These are phyloP conservation scores for Moringa oleifera DNA, from an alignment of 345 rosid genomes.

Conservation along the genomic window DNA sequence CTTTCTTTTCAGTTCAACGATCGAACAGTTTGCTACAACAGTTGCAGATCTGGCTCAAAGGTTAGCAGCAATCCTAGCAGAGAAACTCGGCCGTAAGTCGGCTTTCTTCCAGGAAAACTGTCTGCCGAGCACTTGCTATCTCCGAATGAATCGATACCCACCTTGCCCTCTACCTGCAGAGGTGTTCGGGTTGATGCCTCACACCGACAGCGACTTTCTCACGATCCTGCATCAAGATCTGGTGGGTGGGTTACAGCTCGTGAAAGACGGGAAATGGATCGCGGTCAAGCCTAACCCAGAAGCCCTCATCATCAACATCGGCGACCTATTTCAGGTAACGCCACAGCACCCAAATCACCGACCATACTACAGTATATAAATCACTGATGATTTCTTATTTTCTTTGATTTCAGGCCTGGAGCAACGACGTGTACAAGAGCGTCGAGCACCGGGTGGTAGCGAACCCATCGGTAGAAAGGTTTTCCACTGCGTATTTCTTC, in stretches of 20 bases:
- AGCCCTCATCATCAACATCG: constrained; percentile 78
- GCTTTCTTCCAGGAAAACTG: constrained; percentile 62
- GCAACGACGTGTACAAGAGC: constrained; percentile 82
- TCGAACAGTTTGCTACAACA: constrained; percentile 58
- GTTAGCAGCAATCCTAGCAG: constrained; percentile 64
- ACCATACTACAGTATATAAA: too few relatives aligned
- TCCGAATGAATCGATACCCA: constrained; percentile 83
- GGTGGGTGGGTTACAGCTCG: constrained; percentile 87
- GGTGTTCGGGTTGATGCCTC: constrained; percentile 78
- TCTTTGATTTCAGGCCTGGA: constrained; percentile 99
- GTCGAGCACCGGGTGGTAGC: constrained; percentile 77
- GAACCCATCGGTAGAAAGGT: constrained; percentile 65
- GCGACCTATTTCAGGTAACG: constrained; percentile 86
- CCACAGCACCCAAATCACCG: too few relatives aligned
- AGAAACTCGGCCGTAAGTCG: constrained; percentile 45
- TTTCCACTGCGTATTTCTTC: constrained; percentile 84
- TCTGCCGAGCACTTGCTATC: constrained; percentile 64
- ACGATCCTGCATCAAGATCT: constrained; percentile 81
- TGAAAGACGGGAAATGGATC: constrained; percentile 76
- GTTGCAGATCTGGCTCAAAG: constrained; percentile 54
- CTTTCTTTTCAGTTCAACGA: constrained; percentile 40
- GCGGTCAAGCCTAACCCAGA: constrained; percentile 80
- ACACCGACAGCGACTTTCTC: constrained; percentile 95
- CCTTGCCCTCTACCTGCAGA: constrained; percentile 56
- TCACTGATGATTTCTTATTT: too few relatives aligned